A percentile compares a stretch with the other conserved stretches of the same genome.
phyloP scores from a whole-genome alignment of 495 filamentous ascomycete genomes.

The Xylaria grammica region DNA sequence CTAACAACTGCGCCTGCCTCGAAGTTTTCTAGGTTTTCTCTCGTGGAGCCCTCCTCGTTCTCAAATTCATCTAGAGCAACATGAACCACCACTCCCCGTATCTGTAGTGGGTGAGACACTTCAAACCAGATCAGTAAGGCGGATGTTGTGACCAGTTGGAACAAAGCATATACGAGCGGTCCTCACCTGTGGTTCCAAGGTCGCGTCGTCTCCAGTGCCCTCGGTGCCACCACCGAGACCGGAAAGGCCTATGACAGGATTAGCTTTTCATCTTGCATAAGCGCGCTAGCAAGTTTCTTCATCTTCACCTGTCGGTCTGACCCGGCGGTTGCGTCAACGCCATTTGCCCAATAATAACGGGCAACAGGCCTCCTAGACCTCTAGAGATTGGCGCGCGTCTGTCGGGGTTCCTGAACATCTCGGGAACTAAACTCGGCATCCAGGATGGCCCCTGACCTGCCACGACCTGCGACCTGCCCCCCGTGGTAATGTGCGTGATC shows the following conservation, averaged over 20 bases:
- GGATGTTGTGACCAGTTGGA: not conserved
- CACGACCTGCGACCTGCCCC: constrained; percentile 23
- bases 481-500: constrained; percentile 21
- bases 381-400: constrained; percentile 5
- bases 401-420: constrained; percentile 28
- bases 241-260: constrained; percentile 17
- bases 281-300: too few species aligned
- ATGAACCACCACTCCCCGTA: constrained; percentile 13
- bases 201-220: not conserved
- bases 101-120: not conserved
- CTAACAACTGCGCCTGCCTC: constrained; percentile 1
- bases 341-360: constrained; percentile 39
- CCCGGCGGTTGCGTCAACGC: constrained; percentile 25
- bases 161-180: not conserved
- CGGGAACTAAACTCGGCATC: constrained; percentile 42
- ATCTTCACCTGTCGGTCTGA: too few species aligned
- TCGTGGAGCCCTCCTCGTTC: not conserved
- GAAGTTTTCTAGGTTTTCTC: not conserved
- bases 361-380: constrained; percentile 37
- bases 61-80: constrained; percentile 3
- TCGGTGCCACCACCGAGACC: not conserved
- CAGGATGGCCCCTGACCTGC: constrained; percentile 32
- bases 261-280: too few species aligned
- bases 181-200: not conserved
- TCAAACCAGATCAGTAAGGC: not conserved